Percentiles rank a stretch among this genome's conserved stretches.
Conservation (phyloP, 2,329 filamentous ascomycete species). For the Verticillium zaregamsianum region DNA sequence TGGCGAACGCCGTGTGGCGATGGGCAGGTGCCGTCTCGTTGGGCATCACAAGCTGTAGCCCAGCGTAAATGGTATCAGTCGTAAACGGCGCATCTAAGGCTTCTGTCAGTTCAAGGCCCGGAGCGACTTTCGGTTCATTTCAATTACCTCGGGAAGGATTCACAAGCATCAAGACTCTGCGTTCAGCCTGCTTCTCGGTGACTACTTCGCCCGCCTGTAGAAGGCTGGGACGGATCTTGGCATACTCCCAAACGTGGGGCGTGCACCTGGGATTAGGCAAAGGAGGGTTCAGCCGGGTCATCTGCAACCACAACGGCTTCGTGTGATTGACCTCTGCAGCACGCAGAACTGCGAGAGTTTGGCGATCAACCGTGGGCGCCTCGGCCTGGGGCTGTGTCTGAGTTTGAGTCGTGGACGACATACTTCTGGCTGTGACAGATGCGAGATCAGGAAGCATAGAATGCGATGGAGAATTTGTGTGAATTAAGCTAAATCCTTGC, state of each 20-base stretch:
- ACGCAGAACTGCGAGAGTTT: background rate
- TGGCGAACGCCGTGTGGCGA: slow-evolving; percentile 48
- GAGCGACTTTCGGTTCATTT: background rate
- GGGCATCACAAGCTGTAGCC: slow-evolving; percentile 50
- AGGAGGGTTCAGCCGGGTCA: slow-evolving; percentile 37
- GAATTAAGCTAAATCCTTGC: too few species aligned
- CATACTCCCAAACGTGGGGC: slow-evolving; percentile 29
- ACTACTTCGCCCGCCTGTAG: slow-evolving; percentile 26
- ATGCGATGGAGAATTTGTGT: too few species aligned
- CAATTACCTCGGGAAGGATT: slow-evolving; percentile 24
- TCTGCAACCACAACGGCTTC: slow-evolving; percentile 39
- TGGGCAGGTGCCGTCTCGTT: slow-evolving; percentile 48
- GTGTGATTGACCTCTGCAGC: slow-evolving; percentile 12
- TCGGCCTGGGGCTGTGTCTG: too few species aligned
- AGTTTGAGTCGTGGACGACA: too few species aligned
- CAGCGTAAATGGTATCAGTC: slow-evolving; percentile 51
- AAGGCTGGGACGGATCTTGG: slow-evolving; percentile 25
- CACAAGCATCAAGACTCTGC: slow-evolving; percentile 31
- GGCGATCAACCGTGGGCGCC: too few species aligned
- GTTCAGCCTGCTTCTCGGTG: slow-evolving; percentile 28
- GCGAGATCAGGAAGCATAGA: too few species aligned
- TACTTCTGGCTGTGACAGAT: too few species aligned
- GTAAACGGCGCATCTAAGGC: slow-evolving; percentile 42
- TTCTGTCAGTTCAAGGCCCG: too few species aligned
- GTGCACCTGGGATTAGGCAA: slow-evolving; percentile 34